A percentile compares a stretch with the other conserved stretches of the same genome.
These are phyloP conservation scores for Porcisia deanei DNA, from an alignment of 208 protist genomes.

Conservation along the genomic window DNA sequence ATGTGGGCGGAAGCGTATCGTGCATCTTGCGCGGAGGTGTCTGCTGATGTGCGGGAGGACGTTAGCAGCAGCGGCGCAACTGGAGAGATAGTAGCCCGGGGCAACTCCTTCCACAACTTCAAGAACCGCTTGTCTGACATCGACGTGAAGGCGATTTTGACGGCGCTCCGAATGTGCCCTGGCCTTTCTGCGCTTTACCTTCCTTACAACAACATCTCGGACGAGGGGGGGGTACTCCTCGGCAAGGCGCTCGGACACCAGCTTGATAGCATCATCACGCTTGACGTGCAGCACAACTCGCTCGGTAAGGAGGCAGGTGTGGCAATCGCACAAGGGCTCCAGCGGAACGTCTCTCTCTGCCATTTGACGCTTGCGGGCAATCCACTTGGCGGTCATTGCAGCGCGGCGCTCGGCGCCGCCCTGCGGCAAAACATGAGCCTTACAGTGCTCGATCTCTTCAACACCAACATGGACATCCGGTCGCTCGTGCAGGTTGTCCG, in stretches of 20 bases:
- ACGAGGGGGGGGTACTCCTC: conserved; percentile 39
- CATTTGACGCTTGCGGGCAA: conserved; percentile 58
- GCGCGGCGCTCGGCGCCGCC: conserved; percentile 37
- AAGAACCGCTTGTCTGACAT: conserved; percentile 51
- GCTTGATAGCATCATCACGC: conserved; percentile 36
- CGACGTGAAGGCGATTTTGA: conserved; percentile 54
- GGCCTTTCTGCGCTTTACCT: conserved; percentile 46
- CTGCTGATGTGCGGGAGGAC: conserved; percentile 46
- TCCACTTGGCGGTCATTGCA: conserved; percentile 42
- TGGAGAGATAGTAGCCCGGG: conserved; percentile 37
- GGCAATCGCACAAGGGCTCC: conserved; percentile 39
- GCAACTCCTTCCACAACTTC: conserved; percentile 74
- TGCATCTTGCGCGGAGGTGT: conserved; percentile 37
- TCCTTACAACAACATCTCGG: conserved; percentile 71
- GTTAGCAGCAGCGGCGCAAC: conserved; percentile 19
- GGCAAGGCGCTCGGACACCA: conserved; percentile 40
- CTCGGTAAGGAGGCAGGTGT: conserved; percentile 46
- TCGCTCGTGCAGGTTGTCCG: conserved; percentile 51
- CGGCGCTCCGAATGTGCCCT: conserved; percentile 22
- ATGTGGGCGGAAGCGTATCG: conserved; percentile 69
- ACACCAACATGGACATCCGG: conserved; percentile 56
- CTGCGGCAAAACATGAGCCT: conserved; percentile 40
- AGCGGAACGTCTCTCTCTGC: conserved; percentile 28
- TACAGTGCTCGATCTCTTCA: conserved; percentile 52
- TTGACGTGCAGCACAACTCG: conserved; percentile 69